A percentile compares a stretch with the other conserved stretches of the same genome.
Evolutionary conservation across 805 yeast species (phyloP).

Genomic region (Myxozyma vanderwaltii): DNA sequence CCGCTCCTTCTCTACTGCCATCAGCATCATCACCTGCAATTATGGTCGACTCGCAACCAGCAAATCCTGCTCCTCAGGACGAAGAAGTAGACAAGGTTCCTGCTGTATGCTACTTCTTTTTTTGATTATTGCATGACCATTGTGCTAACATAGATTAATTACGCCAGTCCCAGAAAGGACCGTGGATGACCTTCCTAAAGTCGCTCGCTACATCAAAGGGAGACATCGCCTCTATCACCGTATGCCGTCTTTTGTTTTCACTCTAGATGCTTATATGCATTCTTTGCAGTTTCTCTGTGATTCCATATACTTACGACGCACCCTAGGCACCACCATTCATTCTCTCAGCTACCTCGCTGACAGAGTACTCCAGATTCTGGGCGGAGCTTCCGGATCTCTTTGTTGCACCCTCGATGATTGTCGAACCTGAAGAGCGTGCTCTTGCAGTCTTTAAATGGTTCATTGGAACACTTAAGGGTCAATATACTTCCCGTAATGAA

Average conservation of each 20-base stretch:
- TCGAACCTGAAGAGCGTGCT: slow-evolving; percentile 60
- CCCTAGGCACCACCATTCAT: slow-evolving; percentile 93
- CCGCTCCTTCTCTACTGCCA: too few relatives aligned
- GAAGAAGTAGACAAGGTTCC: slow-evolving; percentile 10
- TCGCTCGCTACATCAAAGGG: slow-evolving; percentile 92
- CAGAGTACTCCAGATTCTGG: slow-evolving; percentile 92
- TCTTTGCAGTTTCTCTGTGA: background rate
- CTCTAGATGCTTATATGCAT: background rate
- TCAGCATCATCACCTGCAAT: background rate
- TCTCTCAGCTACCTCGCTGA: slow-evolving; percentile 81
- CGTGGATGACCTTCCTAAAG: slow-evolving; percentile 93
- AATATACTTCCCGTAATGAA: slow-evolving; percentile 90
- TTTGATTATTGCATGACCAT: background rate
- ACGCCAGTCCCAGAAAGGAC: slow-evolving; percentile 41
- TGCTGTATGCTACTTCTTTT: background rate
- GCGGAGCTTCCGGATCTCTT: slow-evolving; percentile 84
- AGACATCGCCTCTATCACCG: slow-evolving; percentile 84
- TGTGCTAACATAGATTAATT: too few relatives aligned
- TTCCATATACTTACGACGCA: too few relatives aligned
- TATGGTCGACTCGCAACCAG: background rate
- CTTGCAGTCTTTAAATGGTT: slow-evolving; percentile 89
- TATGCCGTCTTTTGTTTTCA: background rate
- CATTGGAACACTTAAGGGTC: slow-evolving; percentile 85
- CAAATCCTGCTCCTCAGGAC: background rate
- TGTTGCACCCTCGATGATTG: slow-evolving; percentile 60